Conservation (phyloP, 345 rosid species). For the Xanthoceras sorbifolium region DNA sequence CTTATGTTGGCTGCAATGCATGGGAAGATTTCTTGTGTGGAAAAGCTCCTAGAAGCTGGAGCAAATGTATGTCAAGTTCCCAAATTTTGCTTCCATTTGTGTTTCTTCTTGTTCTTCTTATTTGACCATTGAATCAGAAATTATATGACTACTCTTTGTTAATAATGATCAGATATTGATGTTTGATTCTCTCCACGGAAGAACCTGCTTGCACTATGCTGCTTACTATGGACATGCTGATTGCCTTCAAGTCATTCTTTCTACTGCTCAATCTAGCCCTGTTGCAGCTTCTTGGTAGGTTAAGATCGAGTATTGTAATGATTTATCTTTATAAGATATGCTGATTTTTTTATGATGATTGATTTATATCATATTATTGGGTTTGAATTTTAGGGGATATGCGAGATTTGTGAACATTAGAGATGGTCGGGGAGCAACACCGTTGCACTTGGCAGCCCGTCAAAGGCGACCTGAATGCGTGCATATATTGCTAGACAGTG, state of each 20-base stretch:
- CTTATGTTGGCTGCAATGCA: slow-evolving; percentile 98
- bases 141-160: slow-evolving; percentile 12
- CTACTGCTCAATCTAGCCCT: slow-evolving; percentile 76
- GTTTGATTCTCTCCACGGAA: slow-evolving; percentile 86
- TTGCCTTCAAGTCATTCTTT: slow-evolving; percentile 80
- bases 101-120: background rate
- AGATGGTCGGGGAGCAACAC: slow-evolving; percentile 92
- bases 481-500: slow-evolving; percentile 74
- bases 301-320: background rate
- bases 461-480: slow-evolving; percentile 88
- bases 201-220: slow-evolving; percentile 96
- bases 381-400: slow-evolving; percentile 71
- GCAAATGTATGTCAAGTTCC: slow-evolving; percentile 71
- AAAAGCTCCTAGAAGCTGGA: slow-evolving; percentile 88
- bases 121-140: slow-evolving; percentile 8
- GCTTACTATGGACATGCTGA: slow-evolving; percentile 86
- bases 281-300: slow-evolving; percentile 81
- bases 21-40: slow-evolving; percentile 79
- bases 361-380: slow-evolving; percentile 2
- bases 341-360: background rate
- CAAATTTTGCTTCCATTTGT: background rate
- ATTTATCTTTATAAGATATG: background rate
- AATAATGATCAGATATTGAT: slow-evolving; percentile 77
- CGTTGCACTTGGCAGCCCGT: slow-evolving; percentile 92
- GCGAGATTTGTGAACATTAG: slow-evolving; percentile 90